Base-by-base conservation (phyloP, 352 stramenopile genomes). In the Phytophthora colocasiae region DNA sequence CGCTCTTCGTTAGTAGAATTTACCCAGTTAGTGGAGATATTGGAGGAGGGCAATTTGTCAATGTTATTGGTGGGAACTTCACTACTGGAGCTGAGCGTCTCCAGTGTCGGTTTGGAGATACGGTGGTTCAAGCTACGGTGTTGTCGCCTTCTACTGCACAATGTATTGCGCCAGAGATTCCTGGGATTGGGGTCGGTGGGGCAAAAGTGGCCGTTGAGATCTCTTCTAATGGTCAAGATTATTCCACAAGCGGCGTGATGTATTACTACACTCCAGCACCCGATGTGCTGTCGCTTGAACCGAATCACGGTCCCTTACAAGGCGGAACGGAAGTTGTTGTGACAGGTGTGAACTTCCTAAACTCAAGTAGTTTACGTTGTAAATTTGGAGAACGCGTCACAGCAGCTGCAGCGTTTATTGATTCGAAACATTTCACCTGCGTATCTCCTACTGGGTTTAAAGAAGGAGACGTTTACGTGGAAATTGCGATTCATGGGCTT, bases 21-120 rank as follows among this genome's bases (percentile, higher is more conserved):
- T 80, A 81, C 31, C 89, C 87, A 11, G 65, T 73, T 6, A 89
- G 78, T 48, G 89, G 89, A 4, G 77, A 91, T 47, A 71, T 92
- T 14, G 75, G 78, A 46, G 87, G 87, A 12, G 83, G 86, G 3
- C 73, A 81, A 24, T 40, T 72, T 6, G 73, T 96, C 0, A 58
- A 80, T 9, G 45, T 96, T 9, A 67, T 76, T 8, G 89, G 89
- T n/a, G 87, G 79, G 0, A 75, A 78, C 29, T 95, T 96, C 43
- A 57, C 58, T 15, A 65, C 68, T 41, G 75, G 73, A 3, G 77
- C 77, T 26, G 57, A 84, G 15, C 57, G 78, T 4, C 50, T 96
- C 8, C 31, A 71, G 3, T 98, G 95, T 70, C 84, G 89, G 11
- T 98, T 98, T 78, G 95, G 92, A 41, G 82, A 97, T 10, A 72